Evolutionary conservation across 2,329 filamentous ascomycete genomes (phyloP), one percentile per base, ranked within the genome.

Genomic region (Ophiobolus disseminans): DNA sequence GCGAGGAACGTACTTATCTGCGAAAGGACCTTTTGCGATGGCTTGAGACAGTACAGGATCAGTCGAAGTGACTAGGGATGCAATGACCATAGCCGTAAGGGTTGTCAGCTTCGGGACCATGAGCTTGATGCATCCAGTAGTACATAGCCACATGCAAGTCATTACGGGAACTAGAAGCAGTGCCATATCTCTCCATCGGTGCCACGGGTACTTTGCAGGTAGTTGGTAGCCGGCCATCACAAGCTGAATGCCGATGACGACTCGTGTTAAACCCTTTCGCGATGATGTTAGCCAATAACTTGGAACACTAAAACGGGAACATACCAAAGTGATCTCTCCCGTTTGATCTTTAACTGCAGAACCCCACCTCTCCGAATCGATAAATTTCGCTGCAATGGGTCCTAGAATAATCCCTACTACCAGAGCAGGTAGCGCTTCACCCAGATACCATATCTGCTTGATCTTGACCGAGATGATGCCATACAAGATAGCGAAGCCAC

Each of bases 201-300:
- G 61, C 46, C 67, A 65, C 31, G 79, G 70, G 63, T 86, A 86
- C 60, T 78, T 80, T 34, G 80, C 80, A 0, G 84, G 84, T 1
- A 86, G 71, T 58, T 86, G 82, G 56, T 82, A 86, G 20, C 84
- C 84, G 2, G 82, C 83, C 49, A 86, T 86, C 26, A 86, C 76
- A n/a, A 86, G 75, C 56, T 86, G 83, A 2, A 86, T 76, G 3
- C 83, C 82, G 46, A 86, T 85, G 49, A 86, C 82, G 21, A 86
- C 74, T n/a, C 84, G 77, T 52, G 77, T 78, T 6, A 86, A 59
- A 10, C 79, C 79, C 65, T 77, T 8, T n/a, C 10, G 25, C 25
- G n/a, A 28, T 28, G 25, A 10, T n/a, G n/a, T 9, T 28, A 28
- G 3, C n/a, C n/a, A 28, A 10, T 9, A 28, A 28, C 3, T 5